Conservation (phyloP, 2,329 filamentous ascomycete species). For the Venturia oleaginea region DNA sequence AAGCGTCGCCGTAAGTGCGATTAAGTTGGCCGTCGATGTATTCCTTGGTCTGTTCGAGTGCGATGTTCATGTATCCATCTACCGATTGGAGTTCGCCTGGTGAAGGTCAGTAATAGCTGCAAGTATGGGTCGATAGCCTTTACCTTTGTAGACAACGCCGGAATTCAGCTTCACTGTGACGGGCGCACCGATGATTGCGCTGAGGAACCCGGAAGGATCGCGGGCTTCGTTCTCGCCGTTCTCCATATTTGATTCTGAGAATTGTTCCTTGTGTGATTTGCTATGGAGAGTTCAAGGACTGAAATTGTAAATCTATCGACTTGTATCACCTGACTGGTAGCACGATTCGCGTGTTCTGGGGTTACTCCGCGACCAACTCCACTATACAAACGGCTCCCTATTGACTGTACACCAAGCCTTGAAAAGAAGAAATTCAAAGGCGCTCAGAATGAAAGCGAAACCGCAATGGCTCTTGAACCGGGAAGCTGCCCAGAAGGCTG, state of each 20-base stretch:
- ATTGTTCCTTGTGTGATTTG: not conserved
- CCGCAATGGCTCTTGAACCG: slow-evolving; percentile 16
- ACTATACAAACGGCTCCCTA: not conserved
- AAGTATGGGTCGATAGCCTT: not conserved
- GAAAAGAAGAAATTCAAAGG: not conserved
- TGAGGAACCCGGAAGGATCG: slow-evolving; percentile 87
- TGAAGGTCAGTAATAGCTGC: not conserved
- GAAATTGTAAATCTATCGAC: not conserved
- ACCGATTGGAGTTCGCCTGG: slow-evolving; percentile 90
- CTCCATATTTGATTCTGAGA: slow-evolving; percentile 50
- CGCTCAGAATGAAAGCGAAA: not conserved
- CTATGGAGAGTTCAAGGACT: not conserved
- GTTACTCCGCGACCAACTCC: not conserved
- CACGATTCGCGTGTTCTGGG: too few species aligned
- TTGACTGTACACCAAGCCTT: not conserved
- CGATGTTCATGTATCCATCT: slow-evolving; percentile 99
- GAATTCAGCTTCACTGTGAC: slow-evolving; percentile 98
- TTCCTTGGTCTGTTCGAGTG: slow-evolving; percentile 90
- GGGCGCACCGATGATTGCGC: slow-evolving; percentile 86
- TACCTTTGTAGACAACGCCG: slow-evolving; percentile 96
- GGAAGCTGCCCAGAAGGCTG: not conserved
- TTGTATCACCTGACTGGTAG: not conserved
- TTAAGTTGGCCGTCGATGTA: slow-evolving; percentile 77
- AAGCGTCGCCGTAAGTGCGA: slow-evolving; percentile 84
- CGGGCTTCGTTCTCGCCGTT: slow-evolving; percentile 69